Conservation (phyloP, 108 stramenopile species). For the Fragilaria crotonensis region DNA sequence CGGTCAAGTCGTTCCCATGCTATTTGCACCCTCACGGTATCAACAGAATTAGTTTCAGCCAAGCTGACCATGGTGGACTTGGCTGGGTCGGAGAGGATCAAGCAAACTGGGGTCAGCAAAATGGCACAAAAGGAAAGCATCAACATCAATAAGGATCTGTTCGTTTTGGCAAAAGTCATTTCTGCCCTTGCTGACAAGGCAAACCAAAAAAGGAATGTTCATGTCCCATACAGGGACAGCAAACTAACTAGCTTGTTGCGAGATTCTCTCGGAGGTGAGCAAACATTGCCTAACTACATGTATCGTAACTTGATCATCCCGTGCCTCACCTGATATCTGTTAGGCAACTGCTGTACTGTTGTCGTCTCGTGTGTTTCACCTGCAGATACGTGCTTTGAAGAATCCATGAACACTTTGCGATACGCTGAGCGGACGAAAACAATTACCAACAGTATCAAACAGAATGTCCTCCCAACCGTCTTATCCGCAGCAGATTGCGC, state of each 20-base stretch:
- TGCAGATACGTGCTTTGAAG: conserved; percentile 61
- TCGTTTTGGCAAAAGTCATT: conserved; percentile 61
- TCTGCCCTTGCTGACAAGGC: conserved; percentile 37
- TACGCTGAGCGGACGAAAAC: conserved; percentile 88
- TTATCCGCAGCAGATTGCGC: conserved; percentile 8
- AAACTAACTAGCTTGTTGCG: conserved; percentile 66
- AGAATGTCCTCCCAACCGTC: conserved; percentile 1
- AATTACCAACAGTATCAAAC: conserved; percentile 55
- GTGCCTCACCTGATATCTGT: no score
- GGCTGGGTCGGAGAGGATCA: conserved; percentile 74
- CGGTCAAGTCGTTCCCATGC: conserved; percentile 69
- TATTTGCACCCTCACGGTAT: conserved; percentile 71
- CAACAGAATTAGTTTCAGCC: conserved; percentile 8
- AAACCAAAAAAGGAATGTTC: conserved; percentile 11
- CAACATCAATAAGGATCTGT: conserved; percentile 85
- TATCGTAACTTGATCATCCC: background rate
- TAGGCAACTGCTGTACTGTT: conserved; percentile 68
- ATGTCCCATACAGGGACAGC: conserved; percentile 60
- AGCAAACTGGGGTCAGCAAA: conserved; percentile 65
- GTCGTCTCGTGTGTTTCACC: conserved; percentile 81
- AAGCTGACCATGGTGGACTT: conserved; percentile 76
- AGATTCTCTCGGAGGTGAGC: conserved; percentile 53
- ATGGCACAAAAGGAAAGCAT: conserved; percentile 75
- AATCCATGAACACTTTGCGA: conserved; percentile 86
- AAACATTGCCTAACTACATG: background rate